A percentile compares a stretch with the other conserved stretches of the same genome.
Evolutionary conservation across 2,329 filamentous ascomycete genomes (phyloP).

Genomic region (Microcera coccophila): DNA sequence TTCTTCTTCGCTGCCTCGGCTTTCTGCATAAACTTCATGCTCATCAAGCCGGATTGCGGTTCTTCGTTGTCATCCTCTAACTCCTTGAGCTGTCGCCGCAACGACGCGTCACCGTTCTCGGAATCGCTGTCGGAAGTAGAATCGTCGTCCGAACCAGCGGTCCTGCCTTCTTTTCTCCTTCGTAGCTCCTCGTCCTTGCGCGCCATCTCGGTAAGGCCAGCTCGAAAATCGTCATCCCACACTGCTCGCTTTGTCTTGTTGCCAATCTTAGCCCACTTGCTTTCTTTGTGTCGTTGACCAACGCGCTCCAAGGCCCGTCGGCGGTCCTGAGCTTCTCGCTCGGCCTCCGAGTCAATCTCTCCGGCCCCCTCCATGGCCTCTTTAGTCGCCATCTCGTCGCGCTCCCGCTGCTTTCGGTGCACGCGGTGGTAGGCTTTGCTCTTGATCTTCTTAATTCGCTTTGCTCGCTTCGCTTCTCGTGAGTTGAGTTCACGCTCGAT

Average conservation of each 20-base stretch:
- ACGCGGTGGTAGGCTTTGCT: conserved; percentile 91
- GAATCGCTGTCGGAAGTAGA: conserved; percentile 54
- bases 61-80: conserved; percentile 46
- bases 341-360: conserved; percentile 61
- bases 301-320: conserved; percentile 79
- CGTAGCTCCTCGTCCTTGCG: conserved; percentile 77
- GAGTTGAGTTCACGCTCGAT: conserved; percentile 81
- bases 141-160: conserved; percentile 44
- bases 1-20: conserved; percentile 75
- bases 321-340: conserved; percentile 63
- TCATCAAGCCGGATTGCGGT: conserved; percentile 65
- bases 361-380: conserved; percentile 55
- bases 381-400: conserved; percentile 49
- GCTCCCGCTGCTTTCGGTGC: conserved; percentile 69
- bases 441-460: conserved; percentile 98
- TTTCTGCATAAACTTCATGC: conserved; percentile 92
- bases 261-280: conserved; percentile 86
- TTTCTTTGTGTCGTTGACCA: conserved; percentile 78
- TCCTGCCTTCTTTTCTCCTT: conserved; percentile 71
- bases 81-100: conserved; percentile 45
- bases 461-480: conserved; percentile 80
- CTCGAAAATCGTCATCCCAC: conserved; percentile 84
- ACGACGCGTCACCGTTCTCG: conserved; percentile 52
- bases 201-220: conserved; percentile 75
- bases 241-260: conserved; percentile 73